Evolutionary conservation across 495 filamentous ascomycete species (phyloP).

Genomic region (Glonium stellatum): DNA sequence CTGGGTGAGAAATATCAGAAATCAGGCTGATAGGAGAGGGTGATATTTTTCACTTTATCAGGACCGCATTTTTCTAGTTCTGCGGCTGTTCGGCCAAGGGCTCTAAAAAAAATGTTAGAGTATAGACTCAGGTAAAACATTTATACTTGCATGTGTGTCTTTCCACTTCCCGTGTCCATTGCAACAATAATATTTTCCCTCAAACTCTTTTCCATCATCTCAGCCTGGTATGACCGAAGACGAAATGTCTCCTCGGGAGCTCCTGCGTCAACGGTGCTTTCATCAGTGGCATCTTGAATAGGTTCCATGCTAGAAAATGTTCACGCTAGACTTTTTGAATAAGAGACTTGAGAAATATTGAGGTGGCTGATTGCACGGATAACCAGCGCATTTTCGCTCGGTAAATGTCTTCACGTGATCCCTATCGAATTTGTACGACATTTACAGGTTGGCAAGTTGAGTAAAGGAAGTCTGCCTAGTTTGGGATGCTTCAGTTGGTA

Average conservation of each 20-base stretch:
- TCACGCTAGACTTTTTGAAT: not conserved
- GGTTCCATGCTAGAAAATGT: conserved; percentile 5
- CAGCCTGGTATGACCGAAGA: conserved; percentile 72
- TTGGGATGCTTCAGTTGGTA: too few species aligned
- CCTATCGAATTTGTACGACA: too few species aligned
- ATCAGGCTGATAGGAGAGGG: not conserved
- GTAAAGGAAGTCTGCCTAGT: too few species aligned
- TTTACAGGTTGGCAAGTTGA: too few species aligned
- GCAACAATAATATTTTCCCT: conserved; percentile 76
- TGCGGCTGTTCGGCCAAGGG: conserved; percentile 64
- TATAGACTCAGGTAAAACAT: not conserved
- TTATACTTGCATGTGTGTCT: conserved; percentile 69
- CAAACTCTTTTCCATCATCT: conserved; percentile 84
- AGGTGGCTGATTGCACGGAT: too few species aligned
- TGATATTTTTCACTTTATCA: conserved; percentile 48
- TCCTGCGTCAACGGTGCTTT: not conserved
- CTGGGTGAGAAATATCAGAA: conserved; percentile 38
- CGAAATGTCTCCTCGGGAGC: conserved; percentile 13
- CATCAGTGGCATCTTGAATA: not conserved
- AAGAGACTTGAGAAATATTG: too few species aligned
- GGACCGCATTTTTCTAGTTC: conserved; percentile 60
- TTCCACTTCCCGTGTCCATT: conserved; percentile 91
- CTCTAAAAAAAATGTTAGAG: conserved; percentile 43
- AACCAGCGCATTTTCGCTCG: too few species aligned
- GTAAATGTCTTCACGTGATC: too few species aligned